These are phyloP conservation scores for Penicillium pancosmium DNA, from an alignment of 495 filamentous ascomycete genomes.

Conservation along the genomic window DNA sequence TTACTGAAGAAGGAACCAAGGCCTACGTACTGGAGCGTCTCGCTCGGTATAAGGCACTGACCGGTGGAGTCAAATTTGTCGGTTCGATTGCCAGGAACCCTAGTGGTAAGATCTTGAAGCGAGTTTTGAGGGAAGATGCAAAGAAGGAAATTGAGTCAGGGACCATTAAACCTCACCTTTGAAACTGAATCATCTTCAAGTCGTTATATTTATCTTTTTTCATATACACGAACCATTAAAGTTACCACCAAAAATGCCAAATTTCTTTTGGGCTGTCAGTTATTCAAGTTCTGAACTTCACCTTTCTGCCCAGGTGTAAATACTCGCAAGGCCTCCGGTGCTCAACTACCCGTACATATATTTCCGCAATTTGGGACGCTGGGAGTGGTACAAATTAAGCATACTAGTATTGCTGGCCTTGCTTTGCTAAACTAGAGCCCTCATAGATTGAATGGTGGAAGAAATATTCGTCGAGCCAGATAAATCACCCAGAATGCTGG, in stretches of 20 bases:
- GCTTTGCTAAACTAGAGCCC: background rate
- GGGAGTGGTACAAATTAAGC: no score
- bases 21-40: conserved; percentile 58
- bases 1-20: conserved; percentile 59
- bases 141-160: conserved; percentile 37
- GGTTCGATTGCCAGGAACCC: conserved; percentile 76
- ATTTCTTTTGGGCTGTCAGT: no score
- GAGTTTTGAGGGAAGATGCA: conserved; percentile 57
- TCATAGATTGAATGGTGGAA: background rate
- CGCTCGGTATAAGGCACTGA: conserved; percentile 69
- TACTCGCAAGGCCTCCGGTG: no score
- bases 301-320: no score
- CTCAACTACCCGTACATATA: no score
- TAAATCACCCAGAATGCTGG: conserved; percentile 4
- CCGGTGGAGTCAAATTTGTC: conserved; percentile 78
- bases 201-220: no score
- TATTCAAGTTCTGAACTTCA: no score
- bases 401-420: no score
- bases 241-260: no score
- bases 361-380: no score
- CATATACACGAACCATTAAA: no score
- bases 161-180: conserved; percentile 26
- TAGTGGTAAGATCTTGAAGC: conserved; percentile 82
- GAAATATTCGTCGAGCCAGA: conserved; percentile 5
- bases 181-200: background rate